A percentile compares a stretch with the other conserved stretches of the same genome.
Conservation (phyloP, 345 rosid genomes). For the Citrus glauca region DNA sequence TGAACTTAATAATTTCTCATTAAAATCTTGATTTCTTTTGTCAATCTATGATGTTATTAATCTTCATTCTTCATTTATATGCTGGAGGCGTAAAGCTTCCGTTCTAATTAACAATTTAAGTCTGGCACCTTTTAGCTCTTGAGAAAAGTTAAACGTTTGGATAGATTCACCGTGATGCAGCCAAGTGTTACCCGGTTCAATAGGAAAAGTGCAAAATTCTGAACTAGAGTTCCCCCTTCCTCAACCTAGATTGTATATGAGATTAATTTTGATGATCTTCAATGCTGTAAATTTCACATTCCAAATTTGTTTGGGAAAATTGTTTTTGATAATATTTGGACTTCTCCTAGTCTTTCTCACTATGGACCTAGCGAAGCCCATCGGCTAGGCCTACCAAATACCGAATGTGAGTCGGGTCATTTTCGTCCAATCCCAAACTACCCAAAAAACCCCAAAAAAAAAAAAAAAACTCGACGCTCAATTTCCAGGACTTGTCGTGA, state of each 20-base stretch:
- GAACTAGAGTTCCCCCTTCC: neutral
- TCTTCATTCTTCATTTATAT: neutral
- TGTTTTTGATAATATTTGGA: too few species aligned
- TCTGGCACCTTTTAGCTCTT: neutral
- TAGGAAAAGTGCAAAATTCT: neutral
- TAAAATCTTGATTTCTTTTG: neutral
- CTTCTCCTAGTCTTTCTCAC: neutral
- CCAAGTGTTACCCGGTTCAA: neutral
- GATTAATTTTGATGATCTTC: neutral
- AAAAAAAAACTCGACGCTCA: neutral
- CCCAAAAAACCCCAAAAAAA: too few species aligned
- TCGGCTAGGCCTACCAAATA: neutral
- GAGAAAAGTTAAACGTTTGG: neutral
- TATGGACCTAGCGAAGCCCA: neutral
- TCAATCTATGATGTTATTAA: neutral
- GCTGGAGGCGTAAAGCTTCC: neutral
- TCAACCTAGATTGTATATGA: neutral
- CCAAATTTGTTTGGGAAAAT: too few species aligned
- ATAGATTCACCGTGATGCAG: neutral
- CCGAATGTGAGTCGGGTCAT: neutral
- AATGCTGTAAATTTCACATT: neutral
- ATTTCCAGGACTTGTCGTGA: neutral
- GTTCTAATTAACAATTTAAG: neutral
- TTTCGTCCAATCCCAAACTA: neutral
- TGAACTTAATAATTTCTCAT: neutral